Percentiles rank a stretch among this genome's conserved stretches.
These are phyloP conservation scores for Ormosia emarginata DNA, from an alignment of 306 rosid species.

Conservation along the genomic window DNA sequence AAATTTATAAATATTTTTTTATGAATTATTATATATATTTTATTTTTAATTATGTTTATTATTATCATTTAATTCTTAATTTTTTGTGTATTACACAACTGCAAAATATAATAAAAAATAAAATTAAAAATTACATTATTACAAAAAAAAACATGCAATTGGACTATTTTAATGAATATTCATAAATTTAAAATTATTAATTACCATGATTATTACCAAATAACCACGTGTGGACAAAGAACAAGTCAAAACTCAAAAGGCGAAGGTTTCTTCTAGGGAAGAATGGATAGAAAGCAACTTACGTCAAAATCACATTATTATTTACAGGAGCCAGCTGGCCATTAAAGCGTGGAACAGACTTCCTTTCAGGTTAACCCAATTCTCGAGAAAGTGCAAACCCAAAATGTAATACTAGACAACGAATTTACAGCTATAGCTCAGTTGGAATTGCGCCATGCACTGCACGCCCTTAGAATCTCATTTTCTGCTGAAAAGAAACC, in stretches of 20 bases:
- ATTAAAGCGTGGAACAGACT: not conserved
- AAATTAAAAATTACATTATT: no score
- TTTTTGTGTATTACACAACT: no score
- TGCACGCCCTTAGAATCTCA: not conserved
- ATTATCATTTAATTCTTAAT: no score
- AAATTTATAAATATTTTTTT: no score
- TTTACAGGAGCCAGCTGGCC: slow-evolving; percentile 24
- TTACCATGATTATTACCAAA: not conserved
- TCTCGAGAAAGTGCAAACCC: slow-evolving; percentile 27
- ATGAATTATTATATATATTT: no score
- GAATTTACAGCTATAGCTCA: slow-evolving; percentile 22
- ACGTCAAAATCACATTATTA: slow-evolving; percentile 15
- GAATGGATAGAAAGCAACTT: slow-evolving; percentile 8
- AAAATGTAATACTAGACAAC: not conserved
- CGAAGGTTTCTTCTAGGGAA: not conserved
- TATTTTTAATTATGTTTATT: no score
- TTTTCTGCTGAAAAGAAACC: slow-evolving; percentile 1
- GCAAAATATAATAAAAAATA: no score
- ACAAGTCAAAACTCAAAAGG: not conserved
- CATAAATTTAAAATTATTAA: no score
- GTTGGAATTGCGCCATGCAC: slow-evolving; percentile 17
- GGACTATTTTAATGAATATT: no score
- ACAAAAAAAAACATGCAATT: no score
- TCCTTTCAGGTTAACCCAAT: slow-evolving; percentile 1
- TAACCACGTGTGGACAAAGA: not conserved